Evolutionary conservation across 2,329 filamentous ascomycete species (phyloP), one percentile per base, ranked within the genome.

Genomic region (Botrytis medusae): DNA sequence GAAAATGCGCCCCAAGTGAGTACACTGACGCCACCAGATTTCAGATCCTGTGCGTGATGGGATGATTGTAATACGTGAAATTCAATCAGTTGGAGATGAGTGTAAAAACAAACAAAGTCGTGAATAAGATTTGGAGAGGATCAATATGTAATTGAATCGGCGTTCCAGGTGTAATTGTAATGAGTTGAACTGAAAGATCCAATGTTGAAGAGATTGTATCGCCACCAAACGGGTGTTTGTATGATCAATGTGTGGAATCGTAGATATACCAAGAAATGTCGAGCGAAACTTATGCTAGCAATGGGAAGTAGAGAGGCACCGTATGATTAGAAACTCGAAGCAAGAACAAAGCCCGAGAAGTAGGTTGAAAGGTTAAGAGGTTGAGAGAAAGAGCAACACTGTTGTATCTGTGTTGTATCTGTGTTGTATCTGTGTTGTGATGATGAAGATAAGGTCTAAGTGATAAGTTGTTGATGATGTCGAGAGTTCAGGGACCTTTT

Each of bases 21-120:
- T 32, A 40, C 22, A 37, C 48, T 25, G 48, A 54, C 64, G 64
- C 64, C 64, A 57, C 64, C n/a, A 25, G 64, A 68, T 68, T 68
- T 68, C 34, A 29, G 18, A 57, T 4, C 22, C 32, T 68, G 64
- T 34, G 42, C 64, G 14, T 14, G 20, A n/a, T 25, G 14, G 22
- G 20, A n/a, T 25, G 62, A 34, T 46, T 25, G 42, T n/a, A 20
- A 40, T 54, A 48, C 48, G 64, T 22, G 46, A 40, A 25, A 6
- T 67, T 67, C 25, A 54, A 67, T 37, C 10, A 8, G 34, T n/a
- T 37, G n/a, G 25, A 34, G 57, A 29, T 37, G 44, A 37, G 22
- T 40, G 64, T 14, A 29, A 37, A 37, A 42, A 68, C 46, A 29
- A 22, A 29, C 14, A 14, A 22, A n/a, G 29, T 18, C 25, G 4